Evolutionary conservation across 495 filamentous ascomycete species (phyloP).

Genomic region (Penicillium atrosanguineum): DNA sequence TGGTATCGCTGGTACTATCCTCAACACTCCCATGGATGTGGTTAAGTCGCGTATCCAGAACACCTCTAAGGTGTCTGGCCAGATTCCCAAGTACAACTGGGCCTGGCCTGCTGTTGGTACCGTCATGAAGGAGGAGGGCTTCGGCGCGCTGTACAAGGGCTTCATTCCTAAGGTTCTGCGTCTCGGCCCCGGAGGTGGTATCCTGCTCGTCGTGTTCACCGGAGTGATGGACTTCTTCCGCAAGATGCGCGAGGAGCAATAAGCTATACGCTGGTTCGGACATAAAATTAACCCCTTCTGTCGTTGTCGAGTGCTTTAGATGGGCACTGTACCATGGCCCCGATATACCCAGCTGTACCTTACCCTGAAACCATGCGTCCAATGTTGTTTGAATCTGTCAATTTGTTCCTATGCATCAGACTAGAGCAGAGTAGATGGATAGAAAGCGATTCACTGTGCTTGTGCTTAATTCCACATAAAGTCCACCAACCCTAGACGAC

Average conservation of each 20-base stretch:
- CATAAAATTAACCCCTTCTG: conserved; percentile 2
- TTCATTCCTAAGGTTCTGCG: conserved; percentile 94
- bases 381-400: neutral
- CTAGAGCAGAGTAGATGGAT: neutral
- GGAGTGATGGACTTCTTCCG: conserved; percentile 91
- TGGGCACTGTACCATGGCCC: conserved; percentile 2
- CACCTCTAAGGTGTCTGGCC: conserved; percentile 73
- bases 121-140: conserved; percentile 91
- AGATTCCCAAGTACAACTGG: conserved; percentile 94
- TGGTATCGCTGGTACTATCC: conserved; percentile 86
- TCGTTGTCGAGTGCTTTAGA: neutral
- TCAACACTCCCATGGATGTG: conserved; percentile 97
- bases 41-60: conserved; percentile 98
- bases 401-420: neutral
- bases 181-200: conserved; percentile 86
- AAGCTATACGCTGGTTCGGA: neutral
- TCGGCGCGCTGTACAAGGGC: conserved; percentile 91
- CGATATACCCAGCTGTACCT: conserved; percentile 4
- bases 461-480: neutral
- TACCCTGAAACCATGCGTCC: neutral
- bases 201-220: conserved; percentile 89
- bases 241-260: conserved; percentile 43
- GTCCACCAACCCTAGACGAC: too few relatives aligned
- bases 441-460: neutral
- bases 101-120: conserved; percentile 81